Conservation (phyloP, 164 flowering plant species). For the Saururus chinensis region DNA sequence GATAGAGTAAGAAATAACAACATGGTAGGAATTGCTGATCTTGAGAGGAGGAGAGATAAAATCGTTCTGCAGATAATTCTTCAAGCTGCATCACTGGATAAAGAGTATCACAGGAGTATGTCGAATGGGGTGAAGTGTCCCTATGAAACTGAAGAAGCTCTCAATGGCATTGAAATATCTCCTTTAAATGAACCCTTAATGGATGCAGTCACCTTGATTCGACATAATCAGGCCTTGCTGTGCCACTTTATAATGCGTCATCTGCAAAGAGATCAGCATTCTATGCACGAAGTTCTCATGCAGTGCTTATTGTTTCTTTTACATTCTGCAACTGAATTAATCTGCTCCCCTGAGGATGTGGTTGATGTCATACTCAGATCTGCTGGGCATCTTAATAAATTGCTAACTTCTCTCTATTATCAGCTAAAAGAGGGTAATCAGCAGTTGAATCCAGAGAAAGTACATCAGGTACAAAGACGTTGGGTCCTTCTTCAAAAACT, state of each 20-base stretch:
- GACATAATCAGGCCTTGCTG: slow-evolving; percentile 71
- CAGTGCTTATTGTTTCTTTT: slow-evolving; percentile 10
- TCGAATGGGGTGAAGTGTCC: slow-evolving; percentile 19
- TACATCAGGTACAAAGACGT: slow-evolving; percentile 56
- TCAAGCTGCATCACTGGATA: slow-evolving; percentile 80
- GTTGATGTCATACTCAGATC: slow-evolving; percentile 58
- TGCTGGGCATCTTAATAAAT: slow-evolving; percentile 54
- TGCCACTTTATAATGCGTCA: slow-evolving; percentile 54
- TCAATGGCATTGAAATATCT: slow-evolving; percentile 32
- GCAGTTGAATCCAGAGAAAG: slow-evolving; percentile 37
- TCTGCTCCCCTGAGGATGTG: slow-evolving; percentile 58
- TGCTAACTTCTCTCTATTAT: slow-evolving; percentile 40
- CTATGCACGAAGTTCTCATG: slow-evolving; percentile 58
- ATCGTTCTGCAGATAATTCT: slow-evolving; percentile 68
- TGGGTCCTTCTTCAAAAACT: slow-evolving; percentile 74
- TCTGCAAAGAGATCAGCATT: slow-evolving; percentile 46
- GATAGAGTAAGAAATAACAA: slow-evolving; percentile 7
- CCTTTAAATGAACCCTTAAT: slow-evolving; percentile 32
- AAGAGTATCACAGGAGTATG: slow-evolving; percentile 19
- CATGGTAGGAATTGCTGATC: slow-evolving; percentile 40
- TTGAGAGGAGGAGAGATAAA: slow-evolving; percentile 70
- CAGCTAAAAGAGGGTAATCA: slow-evolving; percentile 48
- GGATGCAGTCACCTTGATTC: slow-evolving; percentile 81
- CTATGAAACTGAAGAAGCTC: slow-evolving; percentile 28
- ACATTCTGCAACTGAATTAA: slow-evolving; percentile 51